Evolutionary conservation across 1,139 yeast species (phyloP), one percentile per base, ranked within the genome.

Genomic region (Yamadazyma sp.): DNA sequence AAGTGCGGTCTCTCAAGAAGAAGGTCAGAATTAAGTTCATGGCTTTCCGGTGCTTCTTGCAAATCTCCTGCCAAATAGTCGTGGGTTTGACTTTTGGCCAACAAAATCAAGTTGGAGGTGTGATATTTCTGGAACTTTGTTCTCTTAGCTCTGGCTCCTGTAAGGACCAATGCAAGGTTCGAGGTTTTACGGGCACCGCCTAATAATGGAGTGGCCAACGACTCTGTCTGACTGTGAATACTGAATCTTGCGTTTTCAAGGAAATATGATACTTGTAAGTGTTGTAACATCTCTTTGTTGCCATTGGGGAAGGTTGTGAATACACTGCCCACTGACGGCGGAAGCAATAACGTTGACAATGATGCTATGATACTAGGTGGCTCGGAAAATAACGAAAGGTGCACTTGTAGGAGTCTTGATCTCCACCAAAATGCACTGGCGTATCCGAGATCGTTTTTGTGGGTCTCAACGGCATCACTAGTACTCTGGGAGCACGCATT

Each of bases 111-210:
- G 33, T 88, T 80, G 0, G 96, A 76, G 12, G 86, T 77, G 18
- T 82, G 79, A 34, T 70, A 74, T 33, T 73, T 74, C 61, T 92
- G 99, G 56, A 68, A 86, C 57, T 86, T 87, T 3, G 98, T 90
- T 56, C 94, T 73, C 55, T 83, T 86, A 5, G 96, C 97, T 50
- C 82, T 80, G 35, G 92, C 87, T 47, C 98, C 98, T 1, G 97
- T 84, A 34, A 90, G 63, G 1, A 83, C 75, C 45, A 84, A 75
- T 30, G 73, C 66, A 34, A 94, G 70, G 1, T 79, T 76, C 0
- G 95, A 80, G 9, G 80, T 52, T 20, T 69, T 69, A 40, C 71
- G 75, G 21, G 76, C 94, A 59, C 67, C 73, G 10, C 60, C 63
- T 51, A 77, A 72, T 22, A 72, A 70, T 8, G 76, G 79, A 33